Percentiles rank a stretch among this genome's conserved stretches.
Conservation (phyloP, 148 eudicot genomes). For the Camellia lanceoleosa region DNA sequence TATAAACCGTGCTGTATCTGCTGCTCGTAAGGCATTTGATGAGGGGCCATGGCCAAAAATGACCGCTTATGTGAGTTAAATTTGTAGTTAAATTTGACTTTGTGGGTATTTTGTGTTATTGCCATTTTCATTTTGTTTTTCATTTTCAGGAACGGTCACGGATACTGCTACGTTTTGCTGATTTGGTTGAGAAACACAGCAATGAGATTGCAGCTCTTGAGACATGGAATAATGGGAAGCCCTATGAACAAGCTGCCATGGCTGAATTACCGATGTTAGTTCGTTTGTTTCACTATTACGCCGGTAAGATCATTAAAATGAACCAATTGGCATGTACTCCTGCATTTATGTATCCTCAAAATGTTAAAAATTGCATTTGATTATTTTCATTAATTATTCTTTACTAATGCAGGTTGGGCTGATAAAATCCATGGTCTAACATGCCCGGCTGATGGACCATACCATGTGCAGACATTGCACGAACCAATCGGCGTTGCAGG, state of each 20-base stretch:
- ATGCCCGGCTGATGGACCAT: constrained; percentile 26
- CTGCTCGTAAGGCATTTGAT: constrained; percentile 96
- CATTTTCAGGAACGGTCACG: constrained; percentile 49
- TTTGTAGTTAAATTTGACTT: background rate
- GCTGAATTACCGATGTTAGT: constrained; percentile 48
- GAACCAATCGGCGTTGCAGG: constrained; percentile 33
- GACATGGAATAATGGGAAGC: constrained; percentile 65
- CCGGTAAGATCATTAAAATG: constrained; percentile 33
- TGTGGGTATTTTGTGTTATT: background rate
- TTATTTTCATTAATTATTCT: background rate
- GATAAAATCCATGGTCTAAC: constrained; percentile 34
- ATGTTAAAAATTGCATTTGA: background rate
- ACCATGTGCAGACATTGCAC: constrained; percentile 30
- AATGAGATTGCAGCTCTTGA: constrained; percentile 62
- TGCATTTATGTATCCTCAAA: background rate
- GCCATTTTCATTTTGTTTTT: background rate
- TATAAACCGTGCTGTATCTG: constrained; percentile 77
- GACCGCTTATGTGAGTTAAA: constrained; percentile 70
- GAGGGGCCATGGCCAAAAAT: constrained; percentile 99
- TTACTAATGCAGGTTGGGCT: constrained; percentile 29
- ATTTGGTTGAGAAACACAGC: constrained; percentile 55
- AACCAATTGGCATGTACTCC: background rate
- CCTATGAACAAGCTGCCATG: constrained; percentile 40
- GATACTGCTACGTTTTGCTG: constrained; percentile 55
- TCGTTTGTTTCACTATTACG: constrained; percentile 60